Conservation (phyloP, 169 alveolate genomes). For the Cryptosporidium tyzzeri region DNA sequence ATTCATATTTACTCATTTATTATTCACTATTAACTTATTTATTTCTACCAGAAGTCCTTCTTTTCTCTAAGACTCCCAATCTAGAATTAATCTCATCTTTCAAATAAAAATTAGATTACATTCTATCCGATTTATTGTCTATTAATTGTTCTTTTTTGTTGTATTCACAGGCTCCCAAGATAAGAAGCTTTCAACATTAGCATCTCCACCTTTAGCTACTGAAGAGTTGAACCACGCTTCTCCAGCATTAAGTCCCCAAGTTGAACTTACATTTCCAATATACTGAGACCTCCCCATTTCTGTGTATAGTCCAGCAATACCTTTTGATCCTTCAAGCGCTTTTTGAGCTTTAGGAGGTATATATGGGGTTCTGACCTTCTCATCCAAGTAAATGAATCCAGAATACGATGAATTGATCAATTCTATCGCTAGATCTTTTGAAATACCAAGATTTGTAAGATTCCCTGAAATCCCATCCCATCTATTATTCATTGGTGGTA, state of each 20-base stretch:
- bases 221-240: conserved; percentile 71
- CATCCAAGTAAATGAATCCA: conserved; percentile 52
- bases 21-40: background rate
- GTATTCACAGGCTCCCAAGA: conserved; percentile 72
- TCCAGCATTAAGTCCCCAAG: conserved; percentile 73
- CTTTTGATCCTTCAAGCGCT: conserved; percentile 40
- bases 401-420: conserved; percentile 52
- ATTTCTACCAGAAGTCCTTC: background rate
- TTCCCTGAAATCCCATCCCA: conserved; percentile 69
- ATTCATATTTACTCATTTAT: background rate
- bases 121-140: background rate
- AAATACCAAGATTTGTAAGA: conserved; percentile 39
- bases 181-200: conserved; percentile 63
- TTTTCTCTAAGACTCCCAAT: background rate
- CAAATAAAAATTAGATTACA: background rate
- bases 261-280: conserved; percentile 29
- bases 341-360: conserved; percentile 51
- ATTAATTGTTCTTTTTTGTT: conserved; percentile 3
- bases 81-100: background rate
- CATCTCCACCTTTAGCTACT: conserved; percentile 64
- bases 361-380: conserved; percentile 38
- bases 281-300: conserved; percentile 67
- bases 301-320: conserved; percentile 67
- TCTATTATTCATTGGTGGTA: conserved; percentile 65
- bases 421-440: conserved; percentile 43